Evolutionary conservation across 805 yeast genomes (phyloP).

Genomic region (Metschnikowia noctiluminum): DNA sequence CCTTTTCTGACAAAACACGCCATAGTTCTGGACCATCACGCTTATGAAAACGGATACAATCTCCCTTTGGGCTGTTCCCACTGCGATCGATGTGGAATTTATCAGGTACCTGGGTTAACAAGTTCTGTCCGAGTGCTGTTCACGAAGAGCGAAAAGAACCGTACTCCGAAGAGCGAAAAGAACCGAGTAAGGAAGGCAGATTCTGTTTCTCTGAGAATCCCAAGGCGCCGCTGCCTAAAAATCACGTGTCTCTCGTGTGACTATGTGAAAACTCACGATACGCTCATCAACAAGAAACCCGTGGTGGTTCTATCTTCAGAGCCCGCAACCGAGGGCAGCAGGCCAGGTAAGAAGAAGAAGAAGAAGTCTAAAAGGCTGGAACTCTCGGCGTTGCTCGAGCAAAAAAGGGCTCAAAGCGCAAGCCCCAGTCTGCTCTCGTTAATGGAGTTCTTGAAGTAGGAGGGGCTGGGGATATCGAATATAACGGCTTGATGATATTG

Average conservation of each 20-base stretch:
- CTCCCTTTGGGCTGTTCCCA: conserved; percentile 26
- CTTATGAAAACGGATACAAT: conserved; percentile 24
- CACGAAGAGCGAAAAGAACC: conserved; percentile 7
- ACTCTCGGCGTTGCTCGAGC: conserved; percentile 41
- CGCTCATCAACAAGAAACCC: conserved; percentile 11
- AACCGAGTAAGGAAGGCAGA: neutral
- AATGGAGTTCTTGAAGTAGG: conserved; percentile 44
- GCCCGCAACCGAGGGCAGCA: neutral
- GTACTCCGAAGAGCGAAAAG: too few relatives aligned
- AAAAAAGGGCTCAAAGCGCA: conserved; percentile 29
- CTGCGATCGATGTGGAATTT: conserved; percentile 32
- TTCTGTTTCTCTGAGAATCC: neutral
- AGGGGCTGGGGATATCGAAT: neutral
- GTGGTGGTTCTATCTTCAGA: neutral
- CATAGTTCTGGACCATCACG: conserved; percentile 19
- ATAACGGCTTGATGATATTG: neutral
- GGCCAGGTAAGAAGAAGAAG: conserved; percentile 39
- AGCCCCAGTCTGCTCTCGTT: conserved; percentile 39
- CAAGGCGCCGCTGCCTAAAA: conserved; percentile 10
- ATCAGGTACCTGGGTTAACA: conserved; percentile 36
- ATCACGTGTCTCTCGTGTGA: conserved; percentile 22
- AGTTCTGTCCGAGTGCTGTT: conserved; percentile 22
- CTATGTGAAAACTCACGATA: conserved; percentile 10
- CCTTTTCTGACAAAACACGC: conserved; percentile 29
- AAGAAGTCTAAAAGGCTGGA: conserved; percentile 42